Base-by-base conservation (phyloP, 345 rosid genomes). In the Citrus inodora region DNA sequence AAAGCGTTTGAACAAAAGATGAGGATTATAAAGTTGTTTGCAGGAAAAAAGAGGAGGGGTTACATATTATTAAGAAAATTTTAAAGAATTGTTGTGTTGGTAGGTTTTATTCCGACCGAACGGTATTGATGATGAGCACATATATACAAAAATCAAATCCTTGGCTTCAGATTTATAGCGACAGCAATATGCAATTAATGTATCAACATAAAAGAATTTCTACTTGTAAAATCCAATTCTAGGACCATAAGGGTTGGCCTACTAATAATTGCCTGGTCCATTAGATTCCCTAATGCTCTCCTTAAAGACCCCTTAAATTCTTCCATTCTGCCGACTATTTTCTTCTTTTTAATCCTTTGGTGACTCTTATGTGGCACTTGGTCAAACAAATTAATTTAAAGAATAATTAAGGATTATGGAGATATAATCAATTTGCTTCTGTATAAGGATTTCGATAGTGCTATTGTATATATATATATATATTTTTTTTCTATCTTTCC, bases 211-310 rank as follows among this genome's bases (percentile, higher is more conserved):
- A 53, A 35, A 63, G 72, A 38, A 59, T 77, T 71, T 82, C 81
- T 72, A 65, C 75, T 73, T 76, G 75, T 10, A 77, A 82, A 79
- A 73, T 82, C 79, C 68, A 69, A 32, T 66, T 35, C 79, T 74
- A 81, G 86, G 88, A 87, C 87, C 88, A 79, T 48, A 72, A 42
- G 7, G 30, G 22, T 1, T 71, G 87, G 24, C 86, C 89, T 82
- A 77, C 87, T 71, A 86, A 89, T 87, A 70, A 84, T 86, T 85
- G 78, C 71, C 66, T 86, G 91, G 82, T 81, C 86, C 86, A 68
- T 63, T 33, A 35, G 71, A 40, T 53, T 33, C 75, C 35, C 14
- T 40, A 25, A 74, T 61, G 24, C 58, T 40, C 27, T 40, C 65
- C 62, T 64, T 33, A 4, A 16, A 19, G 35, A 3, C 56, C 46